Evolutionary conservation across 371 early-diverging fungal species (phyloP).

Genomic region (Mucor plumbeus): DNA sequence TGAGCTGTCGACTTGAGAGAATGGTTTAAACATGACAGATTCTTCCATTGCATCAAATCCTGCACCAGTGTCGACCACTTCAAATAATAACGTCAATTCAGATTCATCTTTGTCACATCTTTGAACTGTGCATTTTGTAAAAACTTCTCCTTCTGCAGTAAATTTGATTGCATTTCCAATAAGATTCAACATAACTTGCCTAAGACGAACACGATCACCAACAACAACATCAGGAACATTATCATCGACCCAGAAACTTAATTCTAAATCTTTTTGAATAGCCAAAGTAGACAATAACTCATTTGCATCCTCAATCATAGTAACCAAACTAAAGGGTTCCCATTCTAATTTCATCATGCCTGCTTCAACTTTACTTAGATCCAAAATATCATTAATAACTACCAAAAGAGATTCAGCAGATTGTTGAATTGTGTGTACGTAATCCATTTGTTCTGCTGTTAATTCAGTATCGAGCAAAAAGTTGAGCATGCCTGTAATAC

Average conservation of each 20-base stretch:
- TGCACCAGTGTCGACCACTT: constrained; percentile 68
- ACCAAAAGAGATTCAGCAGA: constrained; percentile 66
- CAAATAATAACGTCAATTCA: constrained; percentile 58
- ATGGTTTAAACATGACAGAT: constrained; percentile 73
- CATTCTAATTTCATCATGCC: constrained; percentile 75
- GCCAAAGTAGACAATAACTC: constrained; percentile 65
- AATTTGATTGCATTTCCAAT: constrained; percentile 75
- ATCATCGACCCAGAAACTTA: constrained; percentile 66
- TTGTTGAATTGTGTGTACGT: constrained; percentile 69
- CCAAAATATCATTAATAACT: constrained; percentile 75
- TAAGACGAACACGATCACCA: constrained; percentile 63
- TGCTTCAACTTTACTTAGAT: constrained; percentile 73
- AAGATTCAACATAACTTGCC: constrained; percentile 63
- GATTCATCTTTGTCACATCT: constrained; percentile 28
- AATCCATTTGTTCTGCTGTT: constrained; percentile 67
- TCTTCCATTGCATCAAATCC: constrained; percentile 68
- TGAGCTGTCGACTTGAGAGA: constrained; percentile 71
- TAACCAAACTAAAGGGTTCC: constrained; percentile 63
- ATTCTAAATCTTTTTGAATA: constrained; percentile 63
- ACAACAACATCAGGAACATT: constrained; percentile 64
- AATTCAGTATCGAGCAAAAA: constrained; percentile 68
- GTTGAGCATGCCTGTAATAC: constrained; percentile 71
- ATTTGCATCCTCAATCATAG: constrained; percentile 69
- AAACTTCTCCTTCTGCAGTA: constrained; percentile 65
- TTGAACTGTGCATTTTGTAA: constrained; percentile 61